Percentiles rank a stretch among this genome's conserved stretches.
phyloP scores from a whole-genome alignment of 78 protist species.

The Dictyostelium brefeldianum region DNA sequence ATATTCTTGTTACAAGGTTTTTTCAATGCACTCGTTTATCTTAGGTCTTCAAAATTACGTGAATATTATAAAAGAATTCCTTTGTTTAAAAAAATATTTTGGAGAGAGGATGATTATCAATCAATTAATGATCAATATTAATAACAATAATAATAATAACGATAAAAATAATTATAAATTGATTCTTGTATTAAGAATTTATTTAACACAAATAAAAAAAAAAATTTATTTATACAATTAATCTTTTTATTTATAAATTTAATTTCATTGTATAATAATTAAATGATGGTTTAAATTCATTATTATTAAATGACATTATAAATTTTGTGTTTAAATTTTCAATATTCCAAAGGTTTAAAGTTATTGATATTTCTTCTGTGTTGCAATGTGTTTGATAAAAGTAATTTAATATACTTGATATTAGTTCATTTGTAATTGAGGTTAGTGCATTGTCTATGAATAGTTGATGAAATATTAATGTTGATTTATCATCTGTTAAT shows the following conservation, averaged over 20 bases:
- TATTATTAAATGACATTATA: background rate
- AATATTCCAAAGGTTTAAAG: background rate
- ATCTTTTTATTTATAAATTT: background rate
- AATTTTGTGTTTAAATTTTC: background rate
- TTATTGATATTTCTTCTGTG: background rate
- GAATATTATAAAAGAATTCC: constrained; percentile 28
- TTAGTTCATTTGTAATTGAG: background rate
- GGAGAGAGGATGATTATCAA: constrained; percentile 32
- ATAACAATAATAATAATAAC: too few species aligned
- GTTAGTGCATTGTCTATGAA: background rate
- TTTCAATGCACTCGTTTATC: constrained; percentile 38
- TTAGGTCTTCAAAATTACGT: constrained; percentile 33
- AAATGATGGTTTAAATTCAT: background rate
- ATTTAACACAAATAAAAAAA: too few species aligned
- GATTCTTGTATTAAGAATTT: too few species aligned
- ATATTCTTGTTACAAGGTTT: constrained; percentile 56
- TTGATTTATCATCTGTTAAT: background rate
- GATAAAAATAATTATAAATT: too few species aligned
- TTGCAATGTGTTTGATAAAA: background rate
- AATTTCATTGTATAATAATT: constrained; percentile 1
- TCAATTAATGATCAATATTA: background rate
- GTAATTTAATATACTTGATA: background rate
- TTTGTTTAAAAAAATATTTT: constrained; percentile 26
- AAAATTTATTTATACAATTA: too few species aligned
- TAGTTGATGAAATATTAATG: background rate